Conservation (phyloP, 176 grass and related monocot genomes). For the Tillandsia leiboldiana region DNA sequence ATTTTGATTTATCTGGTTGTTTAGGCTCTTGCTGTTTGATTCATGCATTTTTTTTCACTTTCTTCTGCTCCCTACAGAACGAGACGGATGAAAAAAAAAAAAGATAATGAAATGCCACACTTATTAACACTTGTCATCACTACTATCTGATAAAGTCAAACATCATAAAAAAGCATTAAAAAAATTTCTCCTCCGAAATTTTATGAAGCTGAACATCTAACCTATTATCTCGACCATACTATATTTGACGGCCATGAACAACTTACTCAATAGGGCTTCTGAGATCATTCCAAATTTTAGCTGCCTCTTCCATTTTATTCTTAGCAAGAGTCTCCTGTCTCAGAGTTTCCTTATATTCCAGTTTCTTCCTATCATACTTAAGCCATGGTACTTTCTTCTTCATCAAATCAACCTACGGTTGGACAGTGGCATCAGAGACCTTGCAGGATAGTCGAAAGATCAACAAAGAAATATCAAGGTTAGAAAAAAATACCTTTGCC, state of each 20-base stretch:
- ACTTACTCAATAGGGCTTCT: conserved; percentile 68
- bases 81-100: not conserved
- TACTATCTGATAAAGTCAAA: no score
- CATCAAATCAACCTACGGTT: conserved; percentile 65
- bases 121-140: not conserved
- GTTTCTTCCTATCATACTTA: conserved; percentile 53
- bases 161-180: not conserved
- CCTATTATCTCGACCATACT: no score
- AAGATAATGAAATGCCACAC: not conserved
- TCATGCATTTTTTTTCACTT: conserved; percentile 38
- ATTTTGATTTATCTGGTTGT: conserved; percentile 46
- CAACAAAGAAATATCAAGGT: conserved; percentile 1
- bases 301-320: conserved; percentile 57
- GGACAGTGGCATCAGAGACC: conserved; percentile 3
- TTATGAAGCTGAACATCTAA: no score
- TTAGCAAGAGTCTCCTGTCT: conserved; percentile 44
- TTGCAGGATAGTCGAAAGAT: conserved; percentile 1
- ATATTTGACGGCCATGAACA: not conserved
- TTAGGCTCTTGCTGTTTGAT: conserved; percentile 56
- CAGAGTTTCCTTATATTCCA: conserved; percentile 44
- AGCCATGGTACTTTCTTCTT: conserved; percentile 93
- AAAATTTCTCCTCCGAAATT: not conserved
- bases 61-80: conserved; percentile 52
- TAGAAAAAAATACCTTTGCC: conserved; percentile 30
- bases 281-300: conserved; percentile 56